These are phyloP conservation scores for Eimeria maxima DNA, from an alignment of 169 alveolate genomes.

Conservation along the genomic window DNA sequence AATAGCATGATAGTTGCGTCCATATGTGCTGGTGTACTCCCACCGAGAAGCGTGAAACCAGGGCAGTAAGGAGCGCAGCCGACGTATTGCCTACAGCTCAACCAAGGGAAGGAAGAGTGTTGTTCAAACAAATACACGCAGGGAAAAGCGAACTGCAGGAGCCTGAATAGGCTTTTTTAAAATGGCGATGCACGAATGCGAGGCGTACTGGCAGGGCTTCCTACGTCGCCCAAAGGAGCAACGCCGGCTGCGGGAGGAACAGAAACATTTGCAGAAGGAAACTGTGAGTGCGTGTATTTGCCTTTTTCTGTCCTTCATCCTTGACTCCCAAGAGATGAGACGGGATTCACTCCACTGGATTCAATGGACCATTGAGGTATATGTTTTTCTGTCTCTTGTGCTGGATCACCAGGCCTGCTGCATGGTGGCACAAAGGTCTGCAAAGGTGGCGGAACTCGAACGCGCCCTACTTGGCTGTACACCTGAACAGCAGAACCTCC, in stretches of 20 bases:
- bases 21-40: neutral
- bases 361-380: neutral
- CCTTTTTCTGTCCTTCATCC: neutral
- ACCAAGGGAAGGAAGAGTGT: neutral
- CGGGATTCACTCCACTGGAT: neutral
- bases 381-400: neutral
- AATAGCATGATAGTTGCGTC: neutral
- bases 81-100: neutral
- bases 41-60: neutral
- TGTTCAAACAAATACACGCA: neutral
- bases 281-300: constrained; percentile 21
- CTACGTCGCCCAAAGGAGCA: constrained; percentile 79
- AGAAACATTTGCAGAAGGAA: constrained; percentile 58
- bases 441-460: constrained; percentile 32
- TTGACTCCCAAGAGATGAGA: neutral
- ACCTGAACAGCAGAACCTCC: constrained; percentile 48
- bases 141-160: neutral
- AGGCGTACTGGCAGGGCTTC: constrained; percentile 79
- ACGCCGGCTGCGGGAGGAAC: constrained; percentile 54
- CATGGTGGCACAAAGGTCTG: constrained; percentile 11
- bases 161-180: neutral
- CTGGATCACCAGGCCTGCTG: neutral
- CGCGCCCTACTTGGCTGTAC: constrained; percentile 36
- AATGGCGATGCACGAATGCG: constrained; percentile 82
- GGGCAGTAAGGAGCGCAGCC: neutral